phyloP scores from a whole-genome alignment of 2,329 filamentous ascomycete genomes.

The Fusarium dlaminii region DNA sequence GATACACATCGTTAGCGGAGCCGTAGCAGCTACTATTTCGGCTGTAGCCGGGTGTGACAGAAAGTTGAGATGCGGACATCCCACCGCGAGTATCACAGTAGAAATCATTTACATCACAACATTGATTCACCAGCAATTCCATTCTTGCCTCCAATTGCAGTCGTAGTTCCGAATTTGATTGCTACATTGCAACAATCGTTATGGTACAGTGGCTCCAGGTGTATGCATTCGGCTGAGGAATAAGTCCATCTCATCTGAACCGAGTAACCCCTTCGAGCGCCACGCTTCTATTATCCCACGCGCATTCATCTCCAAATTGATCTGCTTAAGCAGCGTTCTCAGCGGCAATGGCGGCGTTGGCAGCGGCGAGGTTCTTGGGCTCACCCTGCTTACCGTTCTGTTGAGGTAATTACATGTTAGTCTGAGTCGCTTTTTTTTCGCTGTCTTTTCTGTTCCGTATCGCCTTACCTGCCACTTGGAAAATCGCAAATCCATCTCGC shows the following conservation, averaged over 20 bases:
- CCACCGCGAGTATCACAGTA: slow-evolving; percentile 11
- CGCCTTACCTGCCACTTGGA: slow-evolving; percentile 88
- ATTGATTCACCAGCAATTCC: slow-evolving; percentile 6
- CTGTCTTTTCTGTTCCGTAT: slow-evolving; percentile 1
- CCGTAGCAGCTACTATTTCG: slow-evolving; percentile 20
- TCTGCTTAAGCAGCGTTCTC: slow-evolving; percentile 50
- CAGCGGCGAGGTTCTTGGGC: slow-evolving; percentile 72
- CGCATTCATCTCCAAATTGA: slow-evolving; percentile 32
- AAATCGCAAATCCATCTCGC: slow-evolving; percentile 88
- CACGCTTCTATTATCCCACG: slow-evolving; percentile 36
- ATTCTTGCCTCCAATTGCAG: slow-evolving; percentile 12
- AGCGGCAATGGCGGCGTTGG: slow-evolving; percentile 57
- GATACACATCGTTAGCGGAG: slow-evolving; percentile 27
- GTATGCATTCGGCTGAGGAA: slow-evolving; percentile 37
- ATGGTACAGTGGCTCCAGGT: slow-evolving; percentile 47
- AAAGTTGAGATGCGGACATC: slow-evolving; percentile 24
- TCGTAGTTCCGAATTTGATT: slow-evolving; percentile 35
- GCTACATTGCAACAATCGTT: slow-evolving; percentile 47
- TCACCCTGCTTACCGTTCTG: slow-evolving; percentile 98
- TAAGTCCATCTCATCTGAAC: slow-evolving; percentile 33
- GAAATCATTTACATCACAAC: slow-evolving; percentile 6
- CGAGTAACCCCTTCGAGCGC: slow-evolving; percentile 28
- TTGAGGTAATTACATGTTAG: slow-evolving; percentile 50
- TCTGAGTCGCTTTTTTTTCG: slow-evolving; percentile 5
- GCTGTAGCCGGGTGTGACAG: slow-evolving; percentile 41